Base-by-base conservation (phyloP, 2,329 filamentous ascomycete species). In the Colletotrichum camelliae region DNA sequence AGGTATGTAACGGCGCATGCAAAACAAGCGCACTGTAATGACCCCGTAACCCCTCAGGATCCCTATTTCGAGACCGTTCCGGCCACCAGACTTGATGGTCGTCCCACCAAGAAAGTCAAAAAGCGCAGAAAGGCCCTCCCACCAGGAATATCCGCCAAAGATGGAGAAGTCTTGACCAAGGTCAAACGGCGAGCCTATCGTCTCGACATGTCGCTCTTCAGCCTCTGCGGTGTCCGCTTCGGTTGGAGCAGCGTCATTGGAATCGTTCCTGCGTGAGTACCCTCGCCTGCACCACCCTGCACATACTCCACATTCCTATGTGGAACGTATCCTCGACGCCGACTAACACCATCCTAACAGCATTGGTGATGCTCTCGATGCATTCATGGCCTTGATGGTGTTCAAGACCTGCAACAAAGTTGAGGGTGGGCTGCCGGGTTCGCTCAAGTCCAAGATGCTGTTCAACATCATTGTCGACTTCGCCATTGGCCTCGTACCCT, bases 231-330 rank as follows among this genome's bases (percentile, higher is more conserved):
- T 58, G 90, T 98, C 75, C 91, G 93, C 74, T 96, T 98, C 82
- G 97, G 97, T 70, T 98, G 96, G 95, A 92, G 94, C 67, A 94
- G 93, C 80, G 91, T 98, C 74, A 95, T 98, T 80, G 97, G 93
- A 16, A 82, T 98, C 9, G 85, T 98, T 70, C 97, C 97, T 79
- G 91, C 91, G 91, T 95, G 89, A 89, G 94, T 90, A 72, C 13
- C 21, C n/a, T 33, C 31, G 31, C 31, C 31, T 13, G 13, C 43
- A 52, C 43, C 31, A 4, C 18, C 21, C 16, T 37, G 21, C 43
- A 29, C 10, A 15, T 48, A 21, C 52, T 27, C 60, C 69, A 39
- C 57, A 72, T 55, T 37, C 35, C 35, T 24, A 13, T 33, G 31
- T 65, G 18, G 27, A 21, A 52, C n/a, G 39, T 48, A 33, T 21